Evolutionary conservation across 1,139 yeast genomes (phyloP), one percentile per base, ranked within the genome.

Genomic region (Geotrichum macrosporum): DNA sequence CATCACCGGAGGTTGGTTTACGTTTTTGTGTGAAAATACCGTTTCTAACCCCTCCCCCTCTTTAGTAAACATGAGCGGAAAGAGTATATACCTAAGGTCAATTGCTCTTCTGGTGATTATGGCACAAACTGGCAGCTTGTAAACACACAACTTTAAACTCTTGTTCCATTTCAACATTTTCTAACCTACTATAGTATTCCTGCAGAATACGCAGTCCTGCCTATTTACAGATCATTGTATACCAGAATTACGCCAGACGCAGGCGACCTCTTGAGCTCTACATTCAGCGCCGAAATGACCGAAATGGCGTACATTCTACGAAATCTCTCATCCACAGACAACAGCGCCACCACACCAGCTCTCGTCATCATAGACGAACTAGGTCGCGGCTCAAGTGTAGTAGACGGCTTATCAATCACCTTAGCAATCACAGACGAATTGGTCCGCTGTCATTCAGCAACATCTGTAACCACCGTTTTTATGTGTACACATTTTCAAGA

Each of bases 31-130:
- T n/a, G n/a, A n/a, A n/a, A n/a, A n/a, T n/a, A n/a, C n/a, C n/a
- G n/a, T n/a, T n/a, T n/a, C n/a, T n/a, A n/a, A n/a, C n/a, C n/a
- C n/a, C n/a, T n/a, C n/a, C n/a, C n/a, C n/a, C n/a, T n/a, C n/a
- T 15, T 9, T 21, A 35, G 69, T 72, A 18, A 74, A 74, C 50
- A 74, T 75, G 78, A 77, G 79, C 37, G 80, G 80, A 24, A 76
- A 76, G 57, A 72, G 78, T 0, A 70, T 76, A 0, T 73, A 73
- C 50, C 68, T 75, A 19, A 69, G 73, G 44, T 77, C 74, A 48
- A 65, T 74, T 6, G 76, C 77, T 0, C 56, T 75, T 8, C 51
- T 73, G 3, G 66, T 69, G 1, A 67, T 76, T 1, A 63, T 76
- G 66, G 74, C 78, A 0, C 80, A 76, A 54, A 68, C 74, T 38